phyloP scores from a whole-genome alignment of 1,284 basidiomycete genomes.

The Trichosporon ovoides region DNA sequence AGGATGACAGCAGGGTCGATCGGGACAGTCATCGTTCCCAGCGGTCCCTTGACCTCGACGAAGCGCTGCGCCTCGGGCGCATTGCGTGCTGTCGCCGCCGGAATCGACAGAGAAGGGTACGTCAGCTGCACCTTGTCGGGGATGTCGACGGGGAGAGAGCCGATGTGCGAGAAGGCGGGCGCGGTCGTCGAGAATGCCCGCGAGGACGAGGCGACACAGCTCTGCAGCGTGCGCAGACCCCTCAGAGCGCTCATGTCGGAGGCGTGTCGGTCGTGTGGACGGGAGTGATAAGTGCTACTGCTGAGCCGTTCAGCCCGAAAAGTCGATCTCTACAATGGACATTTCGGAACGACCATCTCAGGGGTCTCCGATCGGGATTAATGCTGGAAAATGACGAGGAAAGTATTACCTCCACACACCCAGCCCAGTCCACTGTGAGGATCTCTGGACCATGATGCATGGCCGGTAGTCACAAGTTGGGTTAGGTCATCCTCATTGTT shows the following conservation, averaged over 20 bases:
- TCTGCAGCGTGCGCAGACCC: slow-evolving; percentile 2
- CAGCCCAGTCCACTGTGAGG: background rate
- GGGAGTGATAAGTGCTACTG: background rate
- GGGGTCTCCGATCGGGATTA: slow-evolving; percentile 11
- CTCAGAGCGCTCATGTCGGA: slow-evolving; percentile 4
- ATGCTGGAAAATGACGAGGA: slow-evolving; percentile 7
- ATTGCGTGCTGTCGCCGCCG: slow-evolving; percentile 25
- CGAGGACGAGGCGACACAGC: background rate
- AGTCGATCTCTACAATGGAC: background rate
- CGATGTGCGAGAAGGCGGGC: slow-evolving; percentile 58
- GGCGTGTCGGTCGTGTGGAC: background rate
- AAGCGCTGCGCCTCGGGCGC: slow-evolving; percentile 26
- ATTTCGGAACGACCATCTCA: background rate
- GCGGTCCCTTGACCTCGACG: slow-evolving; percentile 61
- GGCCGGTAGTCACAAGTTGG: background rate
- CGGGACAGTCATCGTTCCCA: slow-evolving; percentile 65
- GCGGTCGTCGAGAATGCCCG: slow-evolving; percentile 33
- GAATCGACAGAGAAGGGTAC: slow-evolving; percentile 40
- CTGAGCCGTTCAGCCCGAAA: background rate
- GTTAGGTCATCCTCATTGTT: background rate
- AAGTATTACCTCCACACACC: slow-evolving; percentile 8
- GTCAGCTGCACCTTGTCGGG: slow-evolving; percentile 61
- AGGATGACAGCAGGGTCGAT: slow-evolving; percentile 61
- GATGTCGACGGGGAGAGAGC: slow-evolving; percentile 67
- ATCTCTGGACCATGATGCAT: background rate